phyloP scores from a whole-genome alignment of 176 grass and related monocot genomes.

The Juncus inflexus region DNA sequence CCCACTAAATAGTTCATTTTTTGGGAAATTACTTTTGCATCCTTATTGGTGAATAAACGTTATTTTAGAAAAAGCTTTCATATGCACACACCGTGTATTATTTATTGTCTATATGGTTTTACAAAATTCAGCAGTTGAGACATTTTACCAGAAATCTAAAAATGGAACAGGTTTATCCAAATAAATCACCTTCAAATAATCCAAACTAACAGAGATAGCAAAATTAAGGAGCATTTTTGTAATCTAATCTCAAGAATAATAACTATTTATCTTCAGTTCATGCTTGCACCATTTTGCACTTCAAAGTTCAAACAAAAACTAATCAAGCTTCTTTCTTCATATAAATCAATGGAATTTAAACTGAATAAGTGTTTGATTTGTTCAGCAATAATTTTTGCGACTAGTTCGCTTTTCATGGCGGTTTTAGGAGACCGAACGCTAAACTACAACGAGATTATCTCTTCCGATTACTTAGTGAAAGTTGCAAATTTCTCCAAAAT shows the following conservation, averaged over 20 bases:
- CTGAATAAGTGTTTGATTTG: constrained; percentile 3
- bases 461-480: background rate
- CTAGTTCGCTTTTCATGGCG: background rate
- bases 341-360: constrained; percentile 12
- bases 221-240: constrained; percentile 4
- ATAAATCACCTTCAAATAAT: constrained; percentile 1
- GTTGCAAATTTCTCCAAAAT: background rate
- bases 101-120: background rate
- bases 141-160: background rate
- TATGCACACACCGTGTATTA: background rate
- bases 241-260: background rate
- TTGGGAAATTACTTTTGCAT: background rate
- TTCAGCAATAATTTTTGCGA: constrained; percentile 8
- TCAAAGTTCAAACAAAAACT: background rate
- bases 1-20: background rate
- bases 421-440: background rate
- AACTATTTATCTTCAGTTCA: background rate
- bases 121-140: no score
- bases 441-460: background rate
- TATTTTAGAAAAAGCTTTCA: no score
- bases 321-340: background rate
- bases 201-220: background rate
- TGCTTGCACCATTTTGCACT: background rate
- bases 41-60: background rate
- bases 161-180: constrained; percentile 9